A percentile compares a stretch with the other conserved stretches of the same genome.
These are phyloP conservation scores for Aegilops bicornis DNA, from an alignment of 176 grass and related monocot genomes.

Conservation along the genomic window DNA sequence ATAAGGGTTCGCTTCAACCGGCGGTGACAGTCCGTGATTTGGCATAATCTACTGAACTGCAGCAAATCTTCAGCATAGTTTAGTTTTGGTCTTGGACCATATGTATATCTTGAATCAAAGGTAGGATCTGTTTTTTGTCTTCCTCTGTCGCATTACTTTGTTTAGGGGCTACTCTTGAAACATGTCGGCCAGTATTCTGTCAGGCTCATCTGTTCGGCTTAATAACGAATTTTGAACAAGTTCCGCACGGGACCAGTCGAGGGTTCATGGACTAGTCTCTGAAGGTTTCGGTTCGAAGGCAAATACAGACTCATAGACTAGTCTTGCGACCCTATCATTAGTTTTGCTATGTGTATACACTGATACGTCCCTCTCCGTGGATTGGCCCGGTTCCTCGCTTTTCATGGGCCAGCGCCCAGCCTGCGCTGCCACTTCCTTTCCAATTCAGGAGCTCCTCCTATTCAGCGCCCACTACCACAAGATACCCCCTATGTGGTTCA, in stretches of 20 bases:
- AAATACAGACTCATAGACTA: too few relatives aligned
- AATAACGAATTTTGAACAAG: not conserved
- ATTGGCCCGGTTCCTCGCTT: too few relatives aligned
- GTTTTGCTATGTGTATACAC: not conserved
- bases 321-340: too few relatives aligned
- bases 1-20: not conserved
- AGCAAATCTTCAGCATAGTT: not conserved
- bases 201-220: not conserved
- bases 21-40: not conserved
- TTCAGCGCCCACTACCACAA: too few relatives aligned
- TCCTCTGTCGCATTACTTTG: not conserved
- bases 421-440: too few relatives aligned
- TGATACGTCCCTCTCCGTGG: too few relatives aligned
- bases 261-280: not conserved
- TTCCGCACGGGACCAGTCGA: not conserved
- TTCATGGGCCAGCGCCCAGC: too few relatives aligned
- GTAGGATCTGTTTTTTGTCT: not conserved
- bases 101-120: not conserved
- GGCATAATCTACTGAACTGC: conserved; percentile 4
- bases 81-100: not conserved
- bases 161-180: not conserved
- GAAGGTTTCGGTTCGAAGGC: not conserved
- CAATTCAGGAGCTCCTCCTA: too few relatives aligned
- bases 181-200: not conserved
- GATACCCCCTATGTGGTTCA: too few relatives aligned